phyloP scores from a whole-genome alignment of 257 asterid genomes.

The Cordia subcordata region DNA sequence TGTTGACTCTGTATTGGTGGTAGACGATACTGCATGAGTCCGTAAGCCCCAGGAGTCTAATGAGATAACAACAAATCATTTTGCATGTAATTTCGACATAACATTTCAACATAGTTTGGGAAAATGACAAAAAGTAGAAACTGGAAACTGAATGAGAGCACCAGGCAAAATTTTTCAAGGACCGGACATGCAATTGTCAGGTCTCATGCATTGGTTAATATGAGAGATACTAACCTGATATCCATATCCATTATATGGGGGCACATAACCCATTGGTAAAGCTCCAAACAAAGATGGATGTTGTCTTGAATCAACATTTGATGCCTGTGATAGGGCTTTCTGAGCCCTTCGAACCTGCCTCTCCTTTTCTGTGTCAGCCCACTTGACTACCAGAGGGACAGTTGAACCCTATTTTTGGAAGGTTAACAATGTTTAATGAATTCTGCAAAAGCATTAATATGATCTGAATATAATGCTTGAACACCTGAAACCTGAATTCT shows the following conservation, averaged over 20 bases:
- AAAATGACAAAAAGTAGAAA: background rate
- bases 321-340: conserved; percentile 48
- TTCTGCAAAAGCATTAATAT: background rate
- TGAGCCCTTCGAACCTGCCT: conserved; percentile 73
- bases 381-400: conserved; percentile 81
- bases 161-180: background rate
- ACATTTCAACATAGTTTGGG: background rate
- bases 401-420: conserved; percentile 47
- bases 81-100: background rate
- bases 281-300: conserved; percentile 61
- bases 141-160: background rate
- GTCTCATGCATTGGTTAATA: background rate
- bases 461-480: background rate
- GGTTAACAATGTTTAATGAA: background rate
- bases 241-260: conserved; percentile 68
- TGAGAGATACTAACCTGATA: conserved; percentile 55
- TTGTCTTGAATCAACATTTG: conserved; percentile 42
- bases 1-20: conserved; percentile 59
- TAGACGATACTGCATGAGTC: conserved; percentile 67
- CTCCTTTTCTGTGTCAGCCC: conserved; percentile 95
- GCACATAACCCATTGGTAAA: conserved; percentile 65
- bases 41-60: conserved; percentile 65
- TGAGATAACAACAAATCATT: conserved; percentile 9
- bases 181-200: background rate
- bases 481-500: background rate